Evolutionary conservation across 805 yeast species (phyloP).

Genomic region (Wickerhamomyces queroliae): DNA sequence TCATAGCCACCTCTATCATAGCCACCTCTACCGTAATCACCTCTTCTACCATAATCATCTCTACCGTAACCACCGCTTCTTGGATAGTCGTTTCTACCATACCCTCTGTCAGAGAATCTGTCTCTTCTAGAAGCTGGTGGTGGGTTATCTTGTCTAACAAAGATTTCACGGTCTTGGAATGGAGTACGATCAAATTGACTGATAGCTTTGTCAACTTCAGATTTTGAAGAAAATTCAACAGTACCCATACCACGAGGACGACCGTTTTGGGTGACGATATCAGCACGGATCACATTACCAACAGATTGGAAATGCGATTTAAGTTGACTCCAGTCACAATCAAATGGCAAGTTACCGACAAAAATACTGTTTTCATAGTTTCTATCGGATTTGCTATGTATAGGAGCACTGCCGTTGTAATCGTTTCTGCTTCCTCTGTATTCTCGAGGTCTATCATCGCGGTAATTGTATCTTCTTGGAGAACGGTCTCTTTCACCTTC

Average conservation of each 20-base stretch:
- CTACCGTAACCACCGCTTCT: neutral
- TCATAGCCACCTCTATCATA: conserved; percentile 12
- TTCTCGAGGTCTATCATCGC: conserved; percentile 31
- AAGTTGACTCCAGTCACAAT: conserved; percentile 52
- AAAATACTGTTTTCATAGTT: conserved; percentile 66
- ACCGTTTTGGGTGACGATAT: conserved; percentile 72
- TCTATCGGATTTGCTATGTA: conserved; percentile 37
- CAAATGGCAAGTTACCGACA: conserved; percentile 69
- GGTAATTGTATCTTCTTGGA: conserved; percentile 29
- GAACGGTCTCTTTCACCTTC: conserved; percentile 19
- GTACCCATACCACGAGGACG: conserved; percentile 89
- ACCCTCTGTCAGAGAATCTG: conserved; percentile 4
- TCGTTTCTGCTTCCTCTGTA: conserved; percentile 26
- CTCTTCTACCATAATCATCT: conserved; percentile 2
- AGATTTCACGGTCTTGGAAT: conserved; percentile 70
- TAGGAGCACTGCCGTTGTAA: conserved; percentile 22
- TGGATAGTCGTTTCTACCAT: too few species aligned
- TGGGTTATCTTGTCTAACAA: conserved; percentile 87
- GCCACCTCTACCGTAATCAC: conserved; percentile 1
- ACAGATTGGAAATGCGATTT: conserved; percentile 52
- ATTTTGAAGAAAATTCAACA: conserved; percentile 67
- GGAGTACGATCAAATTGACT: conserved; percentile 57
- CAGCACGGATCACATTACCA: conserved; percentile 74
- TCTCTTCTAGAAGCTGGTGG: conserved; percentile 44
- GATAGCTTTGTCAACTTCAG: conserved; percentile 70